Evolutionary conservation across 1,284 basidiomycete genomes (phyloP), one percentile per base, ranked within the genome.

Genomic region (Cerrena zonata): DNA sequence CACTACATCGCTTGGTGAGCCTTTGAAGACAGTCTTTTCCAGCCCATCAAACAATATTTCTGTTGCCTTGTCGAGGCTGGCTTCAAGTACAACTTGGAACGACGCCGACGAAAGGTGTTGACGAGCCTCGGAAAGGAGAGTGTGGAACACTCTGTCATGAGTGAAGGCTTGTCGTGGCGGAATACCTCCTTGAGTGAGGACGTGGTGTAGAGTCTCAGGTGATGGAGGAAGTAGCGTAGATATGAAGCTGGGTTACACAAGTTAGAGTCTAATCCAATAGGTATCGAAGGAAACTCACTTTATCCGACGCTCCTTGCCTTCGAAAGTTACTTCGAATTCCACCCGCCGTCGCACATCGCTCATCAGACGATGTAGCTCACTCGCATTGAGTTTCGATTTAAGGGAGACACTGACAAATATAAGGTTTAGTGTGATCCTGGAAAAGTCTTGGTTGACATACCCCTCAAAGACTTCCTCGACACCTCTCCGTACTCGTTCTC

Each of bases 391-490:
- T 56, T 84, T 84, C 0, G 79, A 75, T 66, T 94, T 94, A 34
- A 94, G 69, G 0, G 87, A 88, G 2, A 94, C 82, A 0, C 89
- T 91, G 55, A 5, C 19, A 23, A 34, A 18, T 30, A 56, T 48
- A 30, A 55, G 39, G 39, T 39, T 45, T 27, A 52, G 38, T n/a
- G 15, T 18, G 11, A 24, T 15, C 34, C 5, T 26, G 27, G 15
- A 12, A 18, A 11, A 52, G 19, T 45, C 40, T 21, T 44, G 38
- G n/a, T 15, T 15, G 4, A 74, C 82, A 56, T 56, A 91, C 90
- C 79, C 79, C 52, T 87, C 82, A 54, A 94, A 86, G 0, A 87
- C 85, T 48, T 86, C 85, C 61, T 91, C 85, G 0, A 93, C 89
- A 0, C 82, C 87, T 40, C 76, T 69, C 55, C 82, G 68, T 1